A percentile compares a stretch with the other conserved stretches of the same genome.
Conservation (phyloP, 1,139 yeast genomes). For the Nematodospora anomalae region DNA sequence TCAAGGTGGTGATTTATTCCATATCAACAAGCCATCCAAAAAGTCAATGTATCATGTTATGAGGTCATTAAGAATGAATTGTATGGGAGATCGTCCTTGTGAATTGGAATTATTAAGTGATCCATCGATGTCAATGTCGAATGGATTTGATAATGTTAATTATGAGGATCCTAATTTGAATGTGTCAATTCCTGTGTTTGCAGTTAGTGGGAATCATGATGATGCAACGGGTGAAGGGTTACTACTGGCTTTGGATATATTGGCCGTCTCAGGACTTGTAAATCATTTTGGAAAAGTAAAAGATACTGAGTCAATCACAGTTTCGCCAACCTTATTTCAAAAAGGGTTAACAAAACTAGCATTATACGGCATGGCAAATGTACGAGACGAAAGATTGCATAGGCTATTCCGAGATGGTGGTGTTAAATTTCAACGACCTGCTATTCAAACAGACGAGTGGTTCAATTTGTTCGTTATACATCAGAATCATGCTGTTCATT, state of each 20-base stretch:
- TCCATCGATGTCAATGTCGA: constrained; percentile 60
- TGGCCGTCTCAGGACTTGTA: constrained; percentile 77
- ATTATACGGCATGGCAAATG: constrained; percentile 83
- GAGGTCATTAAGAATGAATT: constrained; percentile 64
- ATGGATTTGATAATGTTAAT: constrained; percentile 68
- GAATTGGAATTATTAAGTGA: constrained; percentile 83
- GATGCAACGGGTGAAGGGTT: constrained; percentile 90
- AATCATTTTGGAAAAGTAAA: constrained; percentile 88
- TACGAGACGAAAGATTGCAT: constrained; percentile 85
- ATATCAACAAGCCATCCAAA: constrained; percentile 83
- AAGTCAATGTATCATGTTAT: constrained; percentile 85
- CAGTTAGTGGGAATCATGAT: constrained; percentile 95
- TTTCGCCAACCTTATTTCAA: constrained; percentile 77
- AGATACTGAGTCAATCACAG: constrained; percentile 70
- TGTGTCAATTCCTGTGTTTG: constrained; percentile 89
- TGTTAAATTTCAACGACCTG: constrained; percentile 77
- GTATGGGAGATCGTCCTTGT: constrained; percentile 87
- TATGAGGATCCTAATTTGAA: constrained; percentile 90
- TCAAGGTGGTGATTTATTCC: constrained; percentile 93
- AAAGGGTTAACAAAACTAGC: constrained; percentile 85
- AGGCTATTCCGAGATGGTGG: constrained; percentile 79
- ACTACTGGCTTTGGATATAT: constrained; percentile 83
- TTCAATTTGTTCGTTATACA: constrained; percentile 88
- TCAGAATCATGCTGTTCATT: constrained; percentile 82
- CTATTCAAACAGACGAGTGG: constrained; percentile 61